Percentiles rank a stretch among this genome's conserved stretches.
Conservation (phyloP, 192 early-diverging fungal genomes). For the Linnemannia hyalina region DNA sequence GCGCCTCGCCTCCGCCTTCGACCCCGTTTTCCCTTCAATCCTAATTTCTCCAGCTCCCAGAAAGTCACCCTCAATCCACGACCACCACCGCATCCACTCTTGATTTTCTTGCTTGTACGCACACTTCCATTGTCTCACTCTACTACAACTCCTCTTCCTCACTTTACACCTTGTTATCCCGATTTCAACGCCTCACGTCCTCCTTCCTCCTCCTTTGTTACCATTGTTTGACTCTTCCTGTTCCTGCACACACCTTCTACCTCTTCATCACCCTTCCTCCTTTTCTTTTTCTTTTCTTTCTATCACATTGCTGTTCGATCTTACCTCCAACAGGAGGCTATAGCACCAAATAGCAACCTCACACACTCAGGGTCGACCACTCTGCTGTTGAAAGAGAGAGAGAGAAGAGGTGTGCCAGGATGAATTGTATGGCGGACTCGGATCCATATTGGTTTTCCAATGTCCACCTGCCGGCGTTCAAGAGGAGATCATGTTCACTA, state of each 20-base stretch:
- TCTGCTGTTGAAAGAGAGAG: not conserved
- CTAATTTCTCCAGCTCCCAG: not conserved
- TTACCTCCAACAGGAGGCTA: not conserved
- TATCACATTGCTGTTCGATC: not conserved
- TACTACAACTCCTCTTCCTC: not conserved
- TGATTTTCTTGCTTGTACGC: not conserved
- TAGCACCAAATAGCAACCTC: not conserved
- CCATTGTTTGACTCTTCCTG: not conserved
- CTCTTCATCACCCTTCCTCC: not conserved
- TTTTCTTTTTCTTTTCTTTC: constrained; percentile 1
- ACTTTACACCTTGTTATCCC: not conserved
- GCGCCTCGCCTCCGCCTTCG: not conserved
- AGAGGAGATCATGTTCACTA: constrained; percentile 21
- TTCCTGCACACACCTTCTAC: not conserved
- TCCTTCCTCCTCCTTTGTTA: not conserved
- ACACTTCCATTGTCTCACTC: not conserved
- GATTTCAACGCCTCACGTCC: not conserved
- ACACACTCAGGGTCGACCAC: not conserved
- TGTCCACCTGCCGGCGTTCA: constrained; percentile 23
- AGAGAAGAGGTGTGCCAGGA: constrained; percentile 9
- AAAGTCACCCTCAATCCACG: not conserved
- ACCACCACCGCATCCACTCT: not conserved
- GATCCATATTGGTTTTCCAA: constrained; percentile 31
- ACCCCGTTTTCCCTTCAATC: not conserved
- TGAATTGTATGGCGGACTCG: constrained; percentile 21